Base-by-base conservation (phyloP, 371 early-diverging fungal genomes). In the Apophysomyces ossiformis region DNA sequence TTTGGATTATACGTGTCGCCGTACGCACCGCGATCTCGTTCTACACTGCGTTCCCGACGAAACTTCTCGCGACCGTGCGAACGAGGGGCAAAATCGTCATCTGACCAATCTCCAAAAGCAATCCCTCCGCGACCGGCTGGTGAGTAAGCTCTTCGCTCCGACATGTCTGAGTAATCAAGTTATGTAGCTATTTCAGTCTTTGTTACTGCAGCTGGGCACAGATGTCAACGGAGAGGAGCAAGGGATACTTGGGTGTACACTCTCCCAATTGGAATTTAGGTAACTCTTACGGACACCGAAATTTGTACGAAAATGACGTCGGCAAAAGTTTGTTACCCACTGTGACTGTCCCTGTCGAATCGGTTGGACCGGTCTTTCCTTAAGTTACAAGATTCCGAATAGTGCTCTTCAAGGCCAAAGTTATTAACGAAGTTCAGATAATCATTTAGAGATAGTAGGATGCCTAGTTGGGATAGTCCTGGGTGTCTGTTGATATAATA, bases 41-140 rank as follows among this genome's bases (percentile, higher is more conserved):
- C 91, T 26, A 88, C 75, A 66, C 89, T 90, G 38, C 89, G 83
- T 61, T 90, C 92, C 61, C 89, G 87, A 43, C 89, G 85, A 75
- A 90, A 91, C 69, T 87, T 88, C 62, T 90, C 90, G 44, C 88
- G 85, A 50, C 83, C 79, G 39, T 85, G 85, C 11, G 76, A 79
- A 43, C 70, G 74, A 26, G 74, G 64, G 65, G 76, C 70, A 26
- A 72, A 76, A 50, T 87, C 87, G 59, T 88, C 87, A 77, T 87
- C 87, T 60, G 88, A 85, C 75, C 83, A 79, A 67, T 81, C 79
- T 39, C 67, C 64, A 45, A 67, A 71, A 44, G 16, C 63, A 61
- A 68, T 69, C 60, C 63, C 66, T 58, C 62, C 68, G 45, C 72
- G 61, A 61, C 65, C 66, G 37, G 54, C 35, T 16, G 69, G 73